A percentile compares a stretch with the other conserved stretches of the same genome.
Conservation (phyloP, 2,329 filamentous ascomycete genomes). For the Microthyrium microscopicum region DNA sequence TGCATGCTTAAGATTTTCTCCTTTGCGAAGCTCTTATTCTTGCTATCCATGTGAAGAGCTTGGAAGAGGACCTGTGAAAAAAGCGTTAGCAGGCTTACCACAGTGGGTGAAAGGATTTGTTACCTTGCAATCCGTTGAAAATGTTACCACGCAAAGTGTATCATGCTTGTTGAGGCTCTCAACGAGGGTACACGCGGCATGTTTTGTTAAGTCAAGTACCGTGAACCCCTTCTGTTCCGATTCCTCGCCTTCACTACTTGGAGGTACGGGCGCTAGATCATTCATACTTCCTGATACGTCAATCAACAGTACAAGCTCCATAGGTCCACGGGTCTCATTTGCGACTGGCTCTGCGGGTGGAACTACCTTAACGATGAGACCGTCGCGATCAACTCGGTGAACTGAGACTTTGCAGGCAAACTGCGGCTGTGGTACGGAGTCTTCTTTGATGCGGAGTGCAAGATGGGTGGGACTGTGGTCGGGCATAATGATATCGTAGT, state of each 20-base stretch:
- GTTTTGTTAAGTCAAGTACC: conserved; percentile 7
- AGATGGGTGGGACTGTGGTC: conserved; percentile 4
- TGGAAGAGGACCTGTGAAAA: conserved; percentile 7
- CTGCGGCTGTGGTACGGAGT: conserved; percentile 2
- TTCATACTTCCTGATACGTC: conserved; percentile 8
- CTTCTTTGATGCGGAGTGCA: conserved; percentile 4
- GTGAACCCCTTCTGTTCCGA: conserved; percentile 8
- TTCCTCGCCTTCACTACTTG: conserved; percentile 7
- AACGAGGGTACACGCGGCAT: conserved; percentile 6
- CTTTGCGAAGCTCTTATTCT: conserved; percentile 8
- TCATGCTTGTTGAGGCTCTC: conserved; percentile 7
- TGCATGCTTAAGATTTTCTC: conserved; percentile 7
- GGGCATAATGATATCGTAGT: conserved; percentile 4
- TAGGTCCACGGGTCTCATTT: conserved; percentile 7
- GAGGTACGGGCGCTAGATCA: conserved; percentile 7
- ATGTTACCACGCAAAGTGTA: conserved; percentile 8
- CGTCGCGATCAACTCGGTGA: conserved; percentile 4
- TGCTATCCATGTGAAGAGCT: conserved; percentile 5
- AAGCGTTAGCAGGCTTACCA: conserved; percentile 5
- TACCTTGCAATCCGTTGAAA: conserved; percentile 7
- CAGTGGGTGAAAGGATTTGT: conserved; percentile 1
- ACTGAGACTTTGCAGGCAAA: background rate
- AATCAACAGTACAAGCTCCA: conserved; percentile 8
- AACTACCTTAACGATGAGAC: conserved; percentile 6
- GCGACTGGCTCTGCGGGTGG: conserved; percentile 4